Evolutionary conservation across 805 yeast genomes (phyloP).

Genomic region (Maudiozyma turicensis): DNA sequence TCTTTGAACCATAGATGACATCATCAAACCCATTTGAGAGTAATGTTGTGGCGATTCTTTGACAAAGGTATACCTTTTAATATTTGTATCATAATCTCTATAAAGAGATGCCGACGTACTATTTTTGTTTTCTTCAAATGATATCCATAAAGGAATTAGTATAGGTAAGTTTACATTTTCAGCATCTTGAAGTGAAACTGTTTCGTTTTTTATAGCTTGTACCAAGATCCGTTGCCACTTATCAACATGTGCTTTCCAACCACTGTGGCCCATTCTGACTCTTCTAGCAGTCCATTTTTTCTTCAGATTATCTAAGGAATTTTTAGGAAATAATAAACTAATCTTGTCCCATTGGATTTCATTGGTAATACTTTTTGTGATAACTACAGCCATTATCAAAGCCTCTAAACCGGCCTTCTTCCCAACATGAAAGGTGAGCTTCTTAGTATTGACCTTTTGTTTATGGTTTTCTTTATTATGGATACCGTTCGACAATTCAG

Average conservation of each 20-base stretch:
- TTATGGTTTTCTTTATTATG: background rate
- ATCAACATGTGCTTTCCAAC: conserved; percentile 42
- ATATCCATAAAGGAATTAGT: conserved; percentile 58
- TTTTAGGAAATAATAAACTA: conserved; percentile 36
- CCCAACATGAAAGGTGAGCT: conserved; percentile 17
- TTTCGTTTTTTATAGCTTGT: conserved; percentile 47
- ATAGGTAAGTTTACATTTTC: conserved; percentile 40
- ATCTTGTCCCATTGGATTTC: conserved; percentile 62
- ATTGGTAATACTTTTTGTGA: conserved; percentile 51
- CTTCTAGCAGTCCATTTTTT: conserved; percentile 56
- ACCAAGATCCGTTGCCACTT: conserved; percentile 62
- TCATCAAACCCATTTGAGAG: conserved; percentile 36
- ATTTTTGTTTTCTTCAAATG: conserved; percentile 32
- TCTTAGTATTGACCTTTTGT: background rate
- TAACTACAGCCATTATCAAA: conserved; percentile 55
- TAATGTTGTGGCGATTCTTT: conserved; percentile 23
- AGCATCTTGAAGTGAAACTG: conserved; percentile 40
- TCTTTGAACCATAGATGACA: conserved; percentile 61
- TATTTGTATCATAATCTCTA: conserved; percentile 39
- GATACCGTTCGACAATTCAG: background rate
- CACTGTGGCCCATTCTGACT: conserved; percentile 50
- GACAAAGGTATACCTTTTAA: conserved; percentile 35
- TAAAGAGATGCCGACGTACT: conserved; percentile 12
- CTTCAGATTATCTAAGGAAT: conserved; percentile 37
- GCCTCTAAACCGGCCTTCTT: conserved; percentile 40